These are phyloP conservation scores for Fusarium redolens DNA, from an alignment of 2,329 filamentous ascomycete genomes.

Conservation along the genomic window DNA sequence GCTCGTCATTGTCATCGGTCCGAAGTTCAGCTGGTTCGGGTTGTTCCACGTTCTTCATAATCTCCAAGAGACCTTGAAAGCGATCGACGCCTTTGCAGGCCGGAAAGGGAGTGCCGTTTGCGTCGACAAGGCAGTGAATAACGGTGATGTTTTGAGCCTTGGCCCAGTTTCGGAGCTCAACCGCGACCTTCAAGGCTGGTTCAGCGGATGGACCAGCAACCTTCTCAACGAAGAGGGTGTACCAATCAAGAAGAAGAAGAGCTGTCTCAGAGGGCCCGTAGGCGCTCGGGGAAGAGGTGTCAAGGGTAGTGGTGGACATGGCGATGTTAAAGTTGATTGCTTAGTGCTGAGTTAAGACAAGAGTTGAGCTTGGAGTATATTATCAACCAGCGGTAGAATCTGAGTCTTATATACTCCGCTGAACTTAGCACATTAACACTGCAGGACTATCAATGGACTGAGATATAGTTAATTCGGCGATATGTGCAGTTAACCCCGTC, in stretches of 20 bases:
- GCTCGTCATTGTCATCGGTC: background rate
- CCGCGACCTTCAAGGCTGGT: background rate
- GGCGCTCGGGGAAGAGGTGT: background rate
- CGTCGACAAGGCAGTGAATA: constrained; percentile 5
- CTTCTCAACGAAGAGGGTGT: background rate
- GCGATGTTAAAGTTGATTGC: no score
- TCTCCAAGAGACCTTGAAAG: background rate
- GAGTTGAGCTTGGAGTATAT: background rate
- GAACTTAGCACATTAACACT: fast-evolving
- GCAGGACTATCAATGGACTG: background rate
- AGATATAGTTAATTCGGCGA: background rate
- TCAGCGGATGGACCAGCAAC: background rate
- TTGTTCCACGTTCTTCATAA: background rate
- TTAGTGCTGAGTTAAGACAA: background rate
- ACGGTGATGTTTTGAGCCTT: background rate
- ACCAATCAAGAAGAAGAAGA: constrained; percentile 5
- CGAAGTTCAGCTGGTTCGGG: constrained; percentile 5
- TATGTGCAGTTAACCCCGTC: background rate
- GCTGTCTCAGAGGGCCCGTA: background rate
- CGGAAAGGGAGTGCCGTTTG: background rate
- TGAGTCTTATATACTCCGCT: background rate
- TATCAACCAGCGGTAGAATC: fast-evolving
- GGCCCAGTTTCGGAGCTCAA: constrained; percentile 4
- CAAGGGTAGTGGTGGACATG: background rate
- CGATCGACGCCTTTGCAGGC: background rate